These are phyloP conservation scores for Cystobasidium sp. DNA, from an alignment of 1,284 basidiomycete genomes.

Conservation along the genomic window DNA sequence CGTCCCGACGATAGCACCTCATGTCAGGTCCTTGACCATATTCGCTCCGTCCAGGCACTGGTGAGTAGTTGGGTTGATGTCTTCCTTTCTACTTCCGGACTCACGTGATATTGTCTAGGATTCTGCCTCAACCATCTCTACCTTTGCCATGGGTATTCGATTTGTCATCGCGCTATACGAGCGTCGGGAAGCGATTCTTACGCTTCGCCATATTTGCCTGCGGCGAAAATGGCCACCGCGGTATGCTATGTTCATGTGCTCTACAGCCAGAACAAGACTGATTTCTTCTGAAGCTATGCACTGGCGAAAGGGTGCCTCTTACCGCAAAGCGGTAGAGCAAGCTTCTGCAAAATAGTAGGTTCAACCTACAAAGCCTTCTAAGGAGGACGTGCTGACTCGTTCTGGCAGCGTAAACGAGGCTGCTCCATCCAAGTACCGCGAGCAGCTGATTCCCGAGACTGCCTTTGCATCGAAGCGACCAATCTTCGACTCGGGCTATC, in stretches of 20 bases:
- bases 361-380: background rate
- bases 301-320: background rate
- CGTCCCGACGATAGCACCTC: constrained; percentile 23
- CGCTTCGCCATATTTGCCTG: constrained; percentile 21
- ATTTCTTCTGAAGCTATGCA: constrained; percentile 17
- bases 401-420: background rate
- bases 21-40: constrained; percentile 18
- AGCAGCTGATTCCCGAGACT: constrained; percentile 20
- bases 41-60: constrained; percentile 32
- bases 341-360: constrained; percentile 19
- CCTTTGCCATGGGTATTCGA: constrained; percentile 29
- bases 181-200: background rate
- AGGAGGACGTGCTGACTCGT: background rate
- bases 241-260: background rate
- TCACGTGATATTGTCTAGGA: background rate
- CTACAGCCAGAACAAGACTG: too few species aligned
- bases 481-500: constrained; percentile 10
- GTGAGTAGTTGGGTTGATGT: background rate
- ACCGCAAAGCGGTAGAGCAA: constrained; percentile 11
- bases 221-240: constrained; percentile 13
- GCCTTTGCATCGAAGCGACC: constrained; percentile 19
- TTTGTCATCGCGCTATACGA: constrained; percentile 7
- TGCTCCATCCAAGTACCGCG: constrained; percentile 17
- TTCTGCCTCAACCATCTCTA: constrained; percentile 31
- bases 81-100: too few species aligned